Base-by-base conservation (phyloP, 1,284 basidiomycete species). In the Pseudozyma sp. region DNA sequence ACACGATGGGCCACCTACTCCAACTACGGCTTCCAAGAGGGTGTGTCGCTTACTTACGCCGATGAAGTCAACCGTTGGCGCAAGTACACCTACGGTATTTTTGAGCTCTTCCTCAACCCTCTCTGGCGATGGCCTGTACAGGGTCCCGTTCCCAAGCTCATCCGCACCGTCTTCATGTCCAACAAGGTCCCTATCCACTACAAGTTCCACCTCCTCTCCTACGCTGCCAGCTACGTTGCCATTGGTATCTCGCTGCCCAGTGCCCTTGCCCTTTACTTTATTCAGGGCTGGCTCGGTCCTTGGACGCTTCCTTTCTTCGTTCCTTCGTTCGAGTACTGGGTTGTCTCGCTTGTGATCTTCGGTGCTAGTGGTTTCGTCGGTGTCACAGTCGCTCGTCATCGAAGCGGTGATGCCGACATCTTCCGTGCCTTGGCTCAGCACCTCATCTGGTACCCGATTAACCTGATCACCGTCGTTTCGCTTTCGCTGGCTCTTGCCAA, bases 1-100 rank as follows among this genome's bases (percentile, higher is more conserved):
- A 91, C 93, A 62, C 90, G 93, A 65, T 94, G 92, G 93, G 91
- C 92, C 11, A 91, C 91, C 0, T 94, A 94, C 85, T 90, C 89
- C 0, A 89, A 92, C 48, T 89, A 92, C 45, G 91, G 89, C 0
- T 95, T 94, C 87, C 91, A 92, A 85, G 93, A 95, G 81, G 93
- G 93, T 76, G 93, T 95, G 19, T 92, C 91, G 0, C 87, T 95
- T 13, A 86, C 87, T 19, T 14, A 90, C 66, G 91, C 92, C 54
- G 92, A 93, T 78, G 92, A 92, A 80, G 86, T 92, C 5, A 93
- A 93, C 76, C 86, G 93, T 5, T 94, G 93, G 93, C 91, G 93
- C 77, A 94, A 94, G 82, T 94, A 94, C 80, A 88, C 92, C 0
- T 94, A 91, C 83, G 92, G 92, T 11, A 74, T 85, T 60, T 92